These are phyloP conservation scores for Fusarium nelsonii DNA, from an alignment of 2,329 filamentous ascomycete genomes.

Conservation along the genomic window DNA sequence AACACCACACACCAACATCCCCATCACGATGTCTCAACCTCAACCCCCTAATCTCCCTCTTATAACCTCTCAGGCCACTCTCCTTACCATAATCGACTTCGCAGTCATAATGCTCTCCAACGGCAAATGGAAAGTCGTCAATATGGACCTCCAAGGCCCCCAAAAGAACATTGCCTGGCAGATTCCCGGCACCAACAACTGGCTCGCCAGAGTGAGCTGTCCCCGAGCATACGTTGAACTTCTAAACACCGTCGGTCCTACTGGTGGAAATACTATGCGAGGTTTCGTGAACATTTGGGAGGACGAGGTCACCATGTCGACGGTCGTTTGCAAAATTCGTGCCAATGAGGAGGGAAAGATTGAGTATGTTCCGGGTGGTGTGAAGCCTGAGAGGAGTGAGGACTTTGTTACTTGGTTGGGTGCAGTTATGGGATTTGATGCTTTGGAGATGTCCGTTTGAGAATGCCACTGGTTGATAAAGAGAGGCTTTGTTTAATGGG, in stretches of 20 bases:
- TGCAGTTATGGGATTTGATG: neutral
- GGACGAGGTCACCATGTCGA: neutral
- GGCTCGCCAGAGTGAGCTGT: neutral
- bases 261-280: neutral
- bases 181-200: neutral
- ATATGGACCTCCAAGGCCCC: neutral
- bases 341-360: neutral
- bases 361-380: neutral
- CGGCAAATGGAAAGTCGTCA: neutral
- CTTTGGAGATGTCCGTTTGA: neutral
- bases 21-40: neutral
- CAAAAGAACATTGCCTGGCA: conserved; percentile 2
- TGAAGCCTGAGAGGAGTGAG: neutral
- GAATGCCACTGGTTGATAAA: neutral
- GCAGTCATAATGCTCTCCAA: neutral
- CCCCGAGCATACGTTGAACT: neutral
- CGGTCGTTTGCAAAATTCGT: neutral
- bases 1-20: neutral
- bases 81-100: neutral
- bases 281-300: neutral
- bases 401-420: neutral
- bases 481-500: no score
- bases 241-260: neutral
- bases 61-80: neutral
- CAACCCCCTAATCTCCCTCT: neutral